A percentile compares a stretch with the other conserved stretches of the same genome.
phyloP scores from a whole-genome alignment of 768 basidiomycete genomes.

The Gymnopilus junonius region DNA sequence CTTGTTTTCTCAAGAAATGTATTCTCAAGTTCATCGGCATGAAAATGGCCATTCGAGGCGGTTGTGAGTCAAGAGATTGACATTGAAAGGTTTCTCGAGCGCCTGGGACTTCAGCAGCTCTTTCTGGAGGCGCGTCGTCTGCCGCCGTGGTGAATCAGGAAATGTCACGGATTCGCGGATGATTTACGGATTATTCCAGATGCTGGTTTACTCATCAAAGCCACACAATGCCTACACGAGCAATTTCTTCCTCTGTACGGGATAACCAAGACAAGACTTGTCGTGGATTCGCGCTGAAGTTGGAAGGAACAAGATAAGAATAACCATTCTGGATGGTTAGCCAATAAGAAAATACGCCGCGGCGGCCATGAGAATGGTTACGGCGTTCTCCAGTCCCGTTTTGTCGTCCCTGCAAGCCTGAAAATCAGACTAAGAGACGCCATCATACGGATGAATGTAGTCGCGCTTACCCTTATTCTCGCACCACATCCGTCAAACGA shows the following conservation, averaged over 20 bases:
- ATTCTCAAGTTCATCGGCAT: slow-evolving; percentile 8
- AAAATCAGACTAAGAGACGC: slow-evolving; percentile 1
- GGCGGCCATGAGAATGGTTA: slow-evolving; percentile 6
- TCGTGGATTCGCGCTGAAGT: neutral
- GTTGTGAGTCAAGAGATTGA: slow-evolving; percentile 1
- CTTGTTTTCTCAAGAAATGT: slow-evolving; percentile 11
- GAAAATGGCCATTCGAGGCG: slow-evolving; percentile 15
- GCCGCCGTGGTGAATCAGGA: slow-evolving; percentile 5
- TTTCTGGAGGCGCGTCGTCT: slow-evolving; percentile 3
- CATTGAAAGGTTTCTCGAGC: slow-evolving; percentile 10
- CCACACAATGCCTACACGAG: neutral
- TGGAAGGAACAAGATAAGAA: neutral
- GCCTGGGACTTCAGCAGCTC: slow-evolving; percentile 6
- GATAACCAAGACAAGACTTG: neutral
- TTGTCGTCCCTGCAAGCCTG: neutral
- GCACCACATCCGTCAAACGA: neutral
- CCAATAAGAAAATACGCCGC: neutral
- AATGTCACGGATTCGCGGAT: slow-evolving; percentile 6
- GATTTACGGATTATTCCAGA: slow-evolving; percentile 5
- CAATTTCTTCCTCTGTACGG: neutral
- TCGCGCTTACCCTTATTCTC: neutral
- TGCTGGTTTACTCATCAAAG: neutral
- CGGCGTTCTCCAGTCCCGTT: neutral
- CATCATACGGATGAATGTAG: neutral
- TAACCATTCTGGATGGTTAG: neutral